These are phyloP conservation scores for Torulaspora gathmanii DNA, from an alignment of 805 yeast genomes.

Conservation along the genomic window DNA sequence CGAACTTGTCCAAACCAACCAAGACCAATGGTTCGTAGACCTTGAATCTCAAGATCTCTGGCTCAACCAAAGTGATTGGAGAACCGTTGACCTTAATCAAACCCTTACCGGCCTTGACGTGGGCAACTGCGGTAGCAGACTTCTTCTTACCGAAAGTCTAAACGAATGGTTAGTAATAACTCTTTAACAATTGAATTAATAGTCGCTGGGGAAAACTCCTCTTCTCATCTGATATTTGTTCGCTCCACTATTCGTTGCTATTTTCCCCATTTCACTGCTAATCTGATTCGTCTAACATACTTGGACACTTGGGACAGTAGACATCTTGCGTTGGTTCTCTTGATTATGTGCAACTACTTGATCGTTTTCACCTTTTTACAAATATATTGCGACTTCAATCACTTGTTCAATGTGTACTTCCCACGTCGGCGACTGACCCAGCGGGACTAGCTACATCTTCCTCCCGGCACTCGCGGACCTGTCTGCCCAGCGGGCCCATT, in stretches of 20 bases:
- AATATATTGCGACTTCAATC: slow-evolving; percentile 7
- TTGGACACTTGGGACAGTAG: slow-evolving; percentile 82
- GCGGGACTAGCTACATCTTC: background rate
- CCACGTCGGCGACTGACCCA: background rate
- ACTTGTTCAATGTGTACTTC: background rate
- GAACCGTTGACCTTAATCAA: slow-evolving; percentile 98
- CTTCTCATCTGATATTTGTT: background rate
- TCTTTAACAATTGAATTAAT: background rate
- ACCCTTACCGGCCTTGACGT: slow-evolving; percentile 99
- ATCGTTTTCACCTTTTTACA: slow-evolving; percentile 15
- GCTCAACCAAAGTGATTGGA: slow-evolving; percentile 98
- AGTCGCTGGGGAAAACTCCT: too few relatives aligned
- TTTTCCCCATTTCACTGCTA: background rate
- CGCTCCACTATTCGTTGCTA: background rate
- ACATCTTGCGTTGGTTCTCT: slow-evolving; percentile 45
- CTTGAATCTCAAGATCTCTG: slow-evolving; percentile 98
- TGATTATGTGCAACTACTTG: slow-evolving; percentile 14
- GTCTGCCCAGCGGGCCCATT: background rate
- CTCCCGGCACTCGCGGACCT: background rate
- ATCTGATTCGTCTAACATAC: slow-evolving; percentile 48
- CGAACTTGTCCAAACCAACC: slow-evolving; percentile 98
- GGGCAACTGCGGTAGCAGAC: slow-evolving; percentile 99
- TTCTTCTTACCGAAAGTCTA: slow-evolving; percentile 99
- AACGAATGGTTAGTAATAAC: slow-evolving; percentile 13
- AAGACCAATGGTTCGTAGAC: slow-evolving; percentile 98